Evolutionary conservation across 805 yeast species (phyloP).

Genomic region (Saturnispora galanensis): DNA sequence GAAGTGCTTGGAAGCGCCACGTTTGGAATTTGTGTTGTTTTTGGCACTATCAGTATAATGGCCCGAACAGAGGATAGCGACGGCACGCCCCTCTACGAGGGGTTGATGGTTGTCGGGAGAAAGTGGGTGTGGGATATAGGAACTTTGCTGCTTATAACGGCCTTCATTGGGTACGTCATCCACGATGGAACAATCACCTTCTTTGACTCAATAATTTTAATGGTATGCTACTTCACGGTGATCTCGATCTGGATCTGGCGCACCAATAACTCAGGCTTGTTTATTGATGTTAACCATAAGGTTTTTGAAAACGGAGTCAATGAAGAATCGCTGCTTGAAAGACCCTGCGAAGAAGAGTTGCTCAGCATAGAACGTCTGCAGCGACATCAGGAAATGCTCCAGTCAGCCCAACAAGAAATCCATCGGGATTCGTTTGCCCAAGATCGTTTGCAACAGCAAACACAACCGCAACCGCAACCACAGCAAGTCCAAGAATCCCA

Average conservation of each 20-base stretch:
- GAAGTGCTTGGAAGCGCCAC: slow-evolving; percentile 46
- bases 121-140: slow-evolving; percentile 2
- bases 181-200: slow-evolving; percentile 44
- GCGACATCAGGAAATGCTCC: not conserved
- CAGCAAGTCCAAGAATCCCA: not conserved
- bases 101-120: not conserved
- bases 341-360: not conserved
- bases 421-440: too few relatives aligned
- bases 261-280: not conserved
- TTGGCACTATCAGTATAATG: slow-evolving; percentile 37
- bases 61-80: not conserved
- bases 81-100: not conserved
- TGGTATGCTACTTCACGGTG: slow-evolving; percentile 19
- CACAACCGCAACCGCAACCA: too few relatives aligned
- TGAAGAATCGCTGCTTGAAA: not conserved
- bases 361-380: not conserved
- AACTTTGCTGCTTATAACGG: not conserved
- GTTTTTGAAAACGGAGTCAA: not conserved
- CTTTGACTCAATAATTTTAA: slow-evolving; percentile 48
- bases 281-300: slow-evolving; percentile 1
- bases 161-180: slow-evolving; percentile 28
- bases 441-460: too few relatives aligned
- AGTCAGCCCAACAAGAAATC: not conserved
- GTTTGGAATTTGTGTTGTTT: slow-evolving; percentile 41
- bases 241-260: slow-evolving; percentile 8